Base-by-base conservation (phyloP, 805 yeast species). In the Ogataea angusta region DNA sequence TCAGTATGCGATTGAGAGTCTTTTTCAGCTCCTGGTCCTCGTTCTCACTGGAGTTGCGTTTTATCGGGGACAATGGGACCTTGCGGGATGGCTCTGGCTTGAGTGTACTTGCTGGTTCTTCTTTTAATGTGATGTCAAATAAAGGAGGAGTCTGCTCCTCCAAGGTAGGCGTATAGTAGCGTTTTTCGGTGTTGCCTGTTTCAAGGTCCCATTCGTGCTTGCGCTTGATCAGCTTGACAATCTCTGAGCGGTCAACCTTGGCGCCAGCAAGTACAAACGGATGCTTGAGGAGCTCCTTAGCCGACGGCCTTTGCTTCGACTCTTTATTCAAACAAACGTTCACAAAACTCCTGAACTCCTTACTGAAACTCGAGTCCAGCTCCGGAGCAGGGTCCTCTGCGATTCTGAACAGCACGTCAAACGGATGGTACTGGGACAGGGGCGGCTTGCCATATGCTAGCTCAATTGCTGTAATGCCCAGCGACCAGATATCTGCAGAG, bases 391-490 rank as follows among this genome's bases (percentile, higher is more conserved):
- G 59, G 29, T 68, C 67, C 41, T 73, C 70, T 0, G 79, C 77
- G 29, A 77, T 78, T 30, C 62, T 54, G 46, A 73, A 72, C 23
- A 77, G 52, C 2, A 75, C 82, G 49, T 75, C 75, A 70, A 75
- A 72, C 6, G 82, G 80, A 54, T 75, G 74, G 38, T 63, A 67
- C 40, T 74, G 68, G 2, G 76, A 60, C 15, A 80, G 57, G 8
- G 95, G 93, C 1, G 95, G 93, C 49, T 73, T 80, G 0, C 90
- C 88, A 22, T 70, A 70, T 10, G 83, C 81, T 46, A 85, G 62
- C 55, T 85, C 95, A 42, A 80, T 80, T 2, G 85, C 78, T 25
- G 91, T 84, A 45, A 87, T 83, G 1, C 91, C 93, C 43, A 84
- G 63, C 7, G 87, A 80, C 93, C 93, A 84, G 3, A 84, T 72